These are phyloP conservation scores for Talaromyces stipitatus DNA, from an alignment of 495 filamentous ascomycete species.

Conservation along the genomic window DNA sequence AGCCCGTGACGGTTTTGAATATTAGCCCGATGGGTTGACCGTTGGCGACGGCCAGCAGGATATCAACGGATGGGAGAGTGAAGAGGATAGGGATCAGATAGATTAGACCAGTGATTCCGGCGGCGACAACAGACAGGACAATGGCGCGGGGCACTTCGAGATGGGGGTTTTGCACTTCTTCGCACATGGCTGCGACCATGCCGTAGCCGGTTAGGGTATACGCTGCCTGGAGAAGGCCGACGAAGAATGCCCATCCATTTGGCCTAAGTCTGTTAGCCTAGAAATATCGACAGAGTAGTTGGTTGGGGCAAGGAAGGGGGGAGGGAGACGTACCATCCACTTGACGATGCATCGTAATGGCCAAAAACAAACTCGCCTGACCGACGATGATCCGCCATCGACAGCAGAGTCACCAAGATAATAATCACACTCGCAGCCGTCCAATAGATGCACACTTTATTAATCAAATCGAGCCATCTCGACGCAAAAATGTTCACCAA, in stretches of 20 bases:
- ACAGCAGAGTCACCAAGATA: slow-evolving; percentile 50
- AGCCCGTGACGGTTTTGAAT: slow-evolving; percentile 28
- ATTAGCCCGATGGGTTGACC: slow-evolving; percentile 38
- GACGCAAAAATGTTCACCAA: slow-evolving; percentile 50
- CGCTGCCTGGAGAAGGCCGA: slow-evolving; percentile 54
- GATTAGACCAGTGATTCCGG: slow-evolving; percentile 58
- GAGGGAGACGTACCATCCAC: slow-evolving; percentile 41
- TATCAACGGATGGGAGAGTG: slow-evolving; percentile 49
- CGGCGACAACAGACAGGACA: slow-evolving; percentile 62
- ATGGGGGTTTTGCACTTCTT: slow-evolving; percentile 64
- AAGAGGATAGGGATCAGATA: slow-evolving; percentile 63
- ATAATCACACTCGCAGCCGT: slow-evolving; percentile 52
- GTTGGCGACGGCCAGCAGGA: slow-evolving; percentile 50
- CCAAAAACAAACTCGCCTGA: slow-evolving; percentile 53
- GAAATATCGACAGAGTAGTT: neutral
- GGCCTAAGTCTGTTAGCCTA: slow-evolving; percentile 23
- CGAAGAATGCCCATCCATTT: slow-evolving; percentile 54
- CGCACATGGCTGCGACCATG: slow-evolving; percentile 51
- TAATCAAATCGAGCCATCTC: slow-evolving; percentile 54
- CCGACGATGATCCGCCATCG: slow-evolving; percentile 46
- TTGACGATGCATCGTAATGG: slow-evolving; percentile 50
- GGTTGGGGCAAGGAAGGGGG: no score
- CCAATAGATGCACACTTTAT: slow-evolving; percentile 64
- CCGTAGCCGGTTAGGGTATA: slow-evolving; percentile 55
- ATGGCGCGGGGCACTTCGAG: slow-evolving; percentile 64